phyloP scores from a whole-genome alignment of 345 rosid genomes.

The Pistacia atlantica region DNA sequence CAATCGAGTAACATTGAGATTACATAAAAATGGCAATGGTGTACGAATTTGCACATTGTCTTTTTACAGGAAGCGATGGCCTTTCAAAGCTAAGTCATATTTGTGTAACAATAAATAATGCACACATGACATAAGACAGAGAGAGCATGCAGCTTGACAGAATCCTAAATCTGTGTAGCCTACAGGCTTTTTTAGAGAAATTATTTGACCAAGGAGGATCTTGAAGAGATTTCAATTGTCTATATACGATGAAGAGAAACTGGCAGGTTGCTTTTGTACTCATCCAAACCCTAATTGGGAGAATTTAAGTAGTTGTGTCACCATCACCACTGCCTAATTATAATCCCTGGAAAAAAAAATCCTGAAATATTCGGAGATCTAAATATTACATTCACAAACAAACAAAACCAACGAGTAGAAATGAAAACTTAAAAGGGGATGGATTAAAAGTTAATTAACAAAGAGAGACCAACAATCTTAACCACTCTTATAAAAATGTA shows the following conservation, averaged over 20 bases:
- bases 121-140: not conserved
- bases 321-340: not conserved
- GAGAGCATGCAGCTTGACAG: not conserved
- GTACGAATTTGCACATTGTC: not conserved
- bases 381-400: too few species aligned
- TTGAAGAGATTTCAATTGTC: not conserved
- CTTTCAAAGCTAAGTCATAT: not conserved
- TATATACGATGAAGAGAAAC: not conserved
- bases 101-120: not conserved
- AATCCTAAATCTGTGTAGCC: not conserved
- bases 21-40: too few species aligned
- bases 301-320: not conserved
- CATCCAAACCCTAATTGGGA: too few species aligned
- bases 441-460: too few species aligned
- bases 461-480: too few species aligned
- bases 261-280: too few species aligned
- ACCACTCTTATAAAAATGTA: too few species aligned
- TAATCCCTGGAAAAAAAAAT: too few species aligned
- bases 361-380: too few species aligned
- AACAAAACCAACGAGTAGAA: too few species aligned
- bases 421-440: too few species aligned
- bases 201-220: not conserved
- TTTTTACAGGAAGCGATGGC: not conserved
- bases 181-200: not conserved
- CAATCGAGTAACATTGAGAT: not conserved